phyloP scores from a whole-genome alignment of 148 eudicot genomes.

The Fagopyrum esculentum region DNA sequence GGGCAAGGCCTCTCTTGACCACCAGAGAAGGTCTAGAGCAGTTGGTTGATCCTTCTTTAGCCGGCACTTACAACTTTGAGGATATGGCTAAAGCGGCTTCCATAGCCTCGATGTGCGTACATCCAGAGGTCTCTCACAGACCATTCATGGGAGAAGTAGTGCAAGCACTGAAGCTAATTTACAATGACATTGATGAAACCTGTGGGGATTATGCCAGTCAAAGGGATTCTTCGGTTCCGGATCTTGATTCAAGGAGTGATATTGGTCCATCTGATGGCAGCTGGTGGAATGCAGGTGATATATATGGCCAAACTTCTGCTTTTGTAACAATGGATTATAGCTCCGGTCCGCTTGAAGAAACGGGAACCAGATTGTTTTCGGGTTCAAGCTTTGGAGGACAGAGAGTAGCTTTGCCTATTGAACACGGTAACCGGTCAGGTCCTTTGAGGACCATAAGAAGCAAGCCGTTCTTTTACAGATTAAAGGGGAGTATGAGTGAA shows the following conservation, averaged over 20 bases:
- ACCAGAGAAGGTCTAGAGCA: conserved; percentile 74
- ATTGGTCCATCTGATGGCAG: conserved; percentile 70
- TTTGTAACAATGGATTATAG: conserved; percentile 92
- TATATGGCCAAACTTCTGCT: conserved; percentile 59
- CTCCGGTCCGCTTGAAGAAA: conserved; percentile 72
- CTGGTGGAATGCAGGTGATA: conserved; percentile 81
- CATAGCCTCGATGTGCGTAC: conserved; percentile 95
- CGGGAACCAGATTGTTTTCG: conserved; percentile 61
- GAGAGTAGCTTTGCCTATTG: conserved; percentile 41
- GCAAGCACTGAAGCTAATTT: conserved; percentile 86
- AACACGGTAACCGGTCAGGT: conserved; percentile 82
- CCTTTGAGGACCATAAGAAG: conserved; percentile 74
- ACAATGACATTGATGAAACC: conserved; percentile 58
- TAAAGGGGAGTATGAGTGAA: conserved; percentile 85
- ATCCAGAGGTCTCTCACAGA: conserved; percentile 89
- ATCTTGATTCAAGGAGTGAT: conserved; percentile 74
- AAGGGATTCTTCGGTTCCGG: conserved; percentile 66
- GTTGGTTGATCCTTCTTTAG: conserved; percentile 69
- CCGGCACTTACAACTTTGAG: conserved; percentile 55
- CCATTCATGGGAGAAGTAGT: conserved; percentile 99
- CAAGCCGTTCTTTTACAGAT: conserved; percentile 50
- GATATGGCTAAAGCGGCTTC: conserved; percentile 90
- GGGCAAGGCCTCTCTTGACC: conserved; percentile 67
- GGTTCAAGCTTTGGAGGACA: conserved; percentile 59
- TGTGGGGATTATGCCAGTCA: conserved; percentile 64